phyloP scores from a whole-genome alignment of 805 yeast genomes.

The Kazachstania bromeliacearum region DNA sequence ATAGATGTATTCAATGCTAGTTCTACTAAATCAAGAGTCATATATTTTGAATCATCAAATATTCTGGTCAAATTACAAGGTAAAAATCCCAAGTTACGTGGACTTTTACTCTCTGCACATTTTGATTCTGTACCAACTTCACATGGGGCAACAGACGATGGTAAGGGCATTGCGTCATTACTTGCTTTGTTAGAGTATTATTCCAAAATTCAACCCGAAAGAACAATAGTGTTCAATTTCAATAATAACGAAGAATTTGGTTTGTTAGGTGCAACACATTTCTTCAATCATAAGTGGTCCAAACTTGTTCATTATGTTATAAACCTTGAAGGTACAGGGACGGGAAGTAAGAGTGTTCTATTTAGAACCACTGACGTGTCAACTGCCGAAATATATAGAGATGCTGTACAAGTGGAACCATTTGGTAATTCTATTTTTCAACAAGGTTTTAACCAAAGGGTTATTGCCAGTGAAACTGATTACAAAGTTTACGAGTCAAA shows the following conservation, averaged over 20 bases:
- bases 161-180: constrained; percentile 77
- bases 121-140: constrained; percentile 84
- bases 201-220: constrained; percentile 42
- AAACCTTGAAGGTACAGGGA: constrained; percentile 88
- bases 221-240: constrained; percentile 74
- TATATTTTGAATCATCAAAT: constrained; percentile 78
- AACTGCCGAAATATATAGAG: constrained; percentile 48
- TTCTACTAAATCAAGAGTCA: constrained; percentile 37
- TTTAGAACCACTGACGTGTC: constrained; percentile 79
- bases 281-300: constrained; percentile 66
- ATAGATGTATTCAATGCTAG: constrained; percentile 37
- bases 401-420: constrained; percentile 48
- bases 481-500: constrained; percentile 57
- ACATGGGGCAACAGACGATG: constrained; percentile 86
- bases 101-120: constrained; percentile 73
- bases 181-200: constrained; percentile 55
- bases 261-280: constrained; percentile 68
- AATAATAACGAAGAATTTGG: constrained; percentile 90
- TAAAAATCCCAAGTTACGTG: constrained; percentile 45
- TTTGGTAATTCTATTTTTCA: constrained; percentile 76
- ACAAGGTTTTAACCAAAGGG: constrained; percentile 68
- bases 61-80: constrained; percentile 72
- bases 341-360: constrained; percentile 75
- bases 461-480: constrained; percentile 77
- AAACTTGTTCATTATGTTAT: constrained; percentile 52